Evolutionary conservation across 345 rosid genomes (phyloP).

Genomic region (Cardamine resedifolia): DNA sequence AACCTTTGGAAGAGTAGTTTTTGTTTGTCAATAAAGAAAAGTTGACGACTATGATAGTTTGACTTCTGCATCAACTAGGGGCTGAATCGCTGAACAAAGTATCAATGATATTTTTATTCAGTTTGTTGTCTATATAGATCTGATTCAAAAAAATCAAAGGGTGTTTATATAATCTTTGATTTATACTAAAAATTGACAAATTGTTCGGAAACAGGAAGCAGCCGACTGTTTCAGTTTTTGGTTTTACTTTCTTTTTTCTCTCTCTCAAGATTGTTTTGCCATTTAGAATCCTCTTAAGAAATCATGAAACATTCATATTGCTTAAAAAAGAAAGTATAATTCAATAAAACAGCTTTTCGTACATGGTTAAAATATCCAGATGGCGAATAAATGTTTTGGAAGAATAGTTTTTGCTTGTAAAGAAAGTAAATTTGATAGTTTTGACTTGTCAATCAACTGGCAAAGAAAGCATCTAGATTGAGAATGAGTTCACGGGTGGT

Average conservation of each 20-base stretch:
- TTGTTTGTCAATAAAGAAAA: conserved; percentile 7
- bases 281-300: background rate
- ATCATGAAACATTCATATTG: background rate
- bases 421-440: background rate
- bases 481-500: conserved; percentile 12
- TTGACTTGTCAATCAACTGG: background rate
- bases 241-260: background rate
- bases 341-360: background rate
- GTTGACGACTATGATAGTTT: background rate
- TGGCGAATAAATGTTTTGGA: background rate
- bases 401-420: conserved; percentile 2
- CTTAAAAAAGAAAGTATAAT: background rate
- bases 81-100: background rate
- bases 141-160: too few species aligned
- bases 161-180: background rate
- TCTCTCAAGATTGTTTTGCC: background rate
- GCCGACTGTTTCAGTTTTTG: background rate
- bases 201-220: background rate
- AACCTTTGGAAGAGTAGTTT: background rate
- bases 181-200: background rate
- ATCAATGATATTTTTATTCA: background rate
- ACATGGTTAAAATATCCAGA: background rate
- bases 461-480: conserved; percentile 6
- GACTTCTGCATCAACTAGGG: background rate
- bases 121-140: background rate